phyloP scores from a whole-genome alignment of 768 basidiomycete species.

The Scleroderma bovista region DNA sequence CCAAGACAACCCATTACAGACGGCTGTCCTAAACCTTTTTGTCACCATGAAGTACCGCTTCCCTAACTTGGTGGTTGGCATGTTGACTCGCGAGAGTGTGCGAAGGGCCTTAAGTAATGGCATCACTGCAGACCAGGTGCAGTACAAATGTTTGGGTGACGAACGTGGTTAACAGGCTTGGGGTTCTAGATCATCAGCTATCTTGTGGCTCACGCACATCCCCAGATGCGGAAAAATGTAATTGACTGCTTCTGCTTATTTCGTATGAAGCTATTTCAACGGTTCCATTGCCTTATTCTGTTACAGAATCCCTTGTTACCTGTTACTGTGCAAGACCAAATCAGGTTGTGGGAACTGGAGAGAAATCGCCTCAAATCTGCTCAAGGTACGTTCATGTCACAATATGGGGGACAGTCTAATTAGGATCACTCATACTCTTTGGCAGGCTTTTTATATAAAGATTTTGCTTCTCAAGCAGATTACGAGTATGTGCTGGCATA shows the following conservation, averaged over 20 bases:
- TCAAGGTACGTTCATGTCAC: constrained; percentile 55
- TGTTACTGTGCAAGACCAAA: constrained; percentile 97
- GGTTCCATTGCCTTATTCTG: constrained; percentile 9
- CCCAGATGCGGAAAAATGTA: constrained; percentile 96
- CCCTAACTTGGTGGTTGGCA: constrained; percentile 94
- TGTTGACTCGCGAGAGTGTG: constrained; percentile 92
- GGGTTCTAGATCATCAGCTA: constrained; percentile 84
- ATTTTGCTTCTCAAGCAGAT: constrained; percentile 81
- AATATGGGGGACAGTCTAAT: constrained; percentile 2
- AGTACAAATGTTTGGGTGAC: constrained; percentile 10
- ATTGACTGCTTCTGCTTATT: constrained; percentile 13
- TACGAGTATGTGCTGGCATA: constrained; percentile 85
- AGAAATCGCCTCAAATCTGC: constrained; percentile 83
- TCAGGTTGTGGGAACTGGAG: constrained; percentile 96
- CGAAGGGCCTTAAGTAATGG: constrained; percentile 91
- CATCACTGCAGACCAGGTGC: constrained; percentile 92
- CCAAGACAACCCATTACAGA: constrained; percentile 90
- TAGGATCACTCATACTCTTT: background rate
- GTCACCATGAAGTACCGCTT: constrained; percentile 90
- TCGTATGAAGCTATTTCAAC: constrained; percentile 1
- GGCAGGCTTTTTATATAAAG: constrained; percentile 84
- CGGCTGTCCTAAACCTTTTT: constrained; percentile 92
- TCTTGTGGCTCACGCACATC: constrained; percentile 90
- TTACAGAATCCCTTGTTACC: constrained; percentile 84
- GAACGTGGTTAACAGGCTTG: constrained; percentile 11